Conservation (phyloP, 148 eudicot genomes). For the Arctostaphylos glauca region DNA sequence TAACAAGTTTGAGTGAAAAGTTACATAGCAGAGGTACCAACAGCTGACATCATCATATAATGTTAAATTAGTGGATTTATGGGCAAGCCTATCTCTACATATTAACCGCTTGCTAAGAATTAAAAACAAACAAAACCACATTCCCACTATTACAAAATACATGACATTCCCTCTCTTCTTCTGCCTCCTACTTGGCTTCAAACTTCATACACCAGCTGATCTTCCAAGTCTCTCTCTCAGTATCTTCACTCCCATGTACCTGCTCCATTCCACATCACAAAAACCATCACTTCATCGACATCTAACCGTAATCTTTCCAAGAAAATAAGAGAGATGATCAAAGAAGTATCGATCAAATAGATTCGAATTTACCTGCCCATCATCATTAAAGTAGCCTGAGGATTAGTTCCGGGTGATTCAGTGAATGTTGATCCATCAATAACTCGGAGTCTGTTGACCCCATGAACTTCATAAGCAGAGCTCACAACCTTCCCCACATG, state of each 20-base stretch:
- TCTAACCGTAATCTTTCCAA: neutral
- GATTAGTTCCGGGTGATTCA: slow-evolving; percentile 92
- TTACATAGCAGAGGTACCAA: neutral
- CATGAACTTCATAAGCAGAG: slow-evolving; percentile 51
- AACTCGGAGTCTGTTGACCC: slow-evolving; percentile 68
- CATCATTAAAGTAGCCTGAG: slow-evolving; percentile 98
- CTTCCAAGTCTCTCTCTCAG: slow-evolving; percentile 63
- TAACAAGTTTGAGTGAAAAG: neutral
- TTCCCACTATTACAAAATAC: neutral
- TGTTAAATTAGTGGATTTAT: neutral
- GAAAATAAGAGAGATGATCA: neutral
- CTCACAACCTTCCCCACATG: slow-evolving; percentile 76
- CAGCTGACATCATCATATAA: neutral
- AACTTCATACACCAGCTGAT: slow-evolving; percentile 45
- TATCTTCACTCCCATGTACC: slow-evolving; percentile 98
- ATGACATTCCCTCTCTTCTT: slow-evolving; percentile 7
- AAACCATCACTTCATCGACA: neutral
- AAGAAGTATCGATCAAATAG: neutral
- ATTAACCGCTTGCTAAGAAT: slow-evolving; percentile 36
- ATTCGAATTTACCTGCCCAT: slow-evolving; percentile 67
- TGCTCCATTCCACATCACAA: slow-evolving; percentile 23
- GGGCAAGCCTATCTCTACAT: slow-evolving; percentile 31
- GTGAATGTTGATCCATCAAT: slow-evolving; percentile 74
- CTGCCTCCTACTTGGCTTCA: slow-evolving; percentile 11
- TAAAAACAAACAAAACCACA: slow-evolving; percentile 25